A percentile compares a stretch with the other conserved stretches of the same genome.
Evolutionary conservation across 169 alveolate genomes (phyloP).

Genomic region (Perkinsus chesapeaki): DNA sequence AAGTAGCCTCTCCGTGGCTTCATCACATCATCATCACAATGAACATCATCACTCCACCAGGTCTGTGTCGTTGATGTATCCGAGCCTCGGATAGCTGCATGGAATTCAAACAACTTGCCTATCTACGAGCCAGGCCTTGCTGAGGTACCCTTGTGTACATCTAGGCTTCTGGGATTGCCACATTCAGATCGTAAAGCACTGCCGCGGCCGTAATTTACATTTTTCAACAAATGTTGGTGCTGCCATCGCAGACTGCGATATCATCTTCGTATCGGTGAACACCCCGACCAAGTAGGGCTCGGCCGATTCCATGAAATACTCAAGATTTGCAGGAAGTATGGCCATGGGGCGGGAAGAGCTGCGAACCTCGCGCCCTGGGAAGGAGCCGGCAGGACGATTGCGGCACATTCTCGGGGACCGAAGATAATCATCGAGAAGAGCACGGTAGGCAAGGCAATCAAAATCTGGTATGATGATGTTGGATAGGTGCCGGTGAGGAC

Average conservation of each 20-base stretch:
- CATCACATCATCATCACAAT: no score
- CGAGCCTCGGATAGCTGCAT: slow-evolving; percentile 48
- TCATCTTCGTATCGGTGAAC: slow-evolving; percentile 74
- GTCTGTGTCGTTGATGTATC: slow-evolving; percentile 62
- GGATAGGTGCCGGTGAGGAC: slow-evolving; percentile 57
- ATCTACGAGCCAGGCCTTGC: slow-evolving; percentile 68
- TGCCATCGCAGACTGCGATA: slow-evolving; percentile 59
- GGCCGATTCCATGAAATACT: neutral
- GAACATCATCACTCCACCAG: no score
- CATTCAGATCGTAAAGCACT: slow-evolving; percentile 18
- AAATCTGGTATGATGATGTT: neutral
- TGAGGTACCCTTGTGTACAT: slow-evolving; percentile 11
- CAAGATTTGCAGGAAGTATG: neutral
- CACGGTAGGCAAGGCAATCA: slow-evolving; percentile 34
- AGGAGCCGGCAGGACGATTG: slow-evolving; percentile 47
- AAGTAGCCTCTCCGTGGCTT: no score
- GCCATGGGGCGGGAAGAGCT: slow-evolving; percentile 50
- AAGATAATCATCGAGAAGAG: slow-evolving; percentile 66
- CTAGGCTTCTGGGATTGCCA: neutral
- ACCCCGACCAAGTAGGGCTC: slow-evolving; percentile 66
- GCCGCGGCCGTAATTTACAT: slow-evolving; percentile 50
- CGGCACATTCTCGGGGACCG: slow-evolving; percentile 43
- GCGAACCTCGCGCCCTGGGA: slow-evolving; percentile 55
- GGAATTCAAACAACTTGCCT: slow-evolving; percentile 64
- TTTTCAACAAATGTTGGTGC: slow-evolving; percentile 62